Percentiles rank a stretch among this genome's conserved stretches.
phyloP scores from a whole-genome alignment of 2,329 filamentous ascomycete genomes.

The Xylariaceae sp. region DNA sequence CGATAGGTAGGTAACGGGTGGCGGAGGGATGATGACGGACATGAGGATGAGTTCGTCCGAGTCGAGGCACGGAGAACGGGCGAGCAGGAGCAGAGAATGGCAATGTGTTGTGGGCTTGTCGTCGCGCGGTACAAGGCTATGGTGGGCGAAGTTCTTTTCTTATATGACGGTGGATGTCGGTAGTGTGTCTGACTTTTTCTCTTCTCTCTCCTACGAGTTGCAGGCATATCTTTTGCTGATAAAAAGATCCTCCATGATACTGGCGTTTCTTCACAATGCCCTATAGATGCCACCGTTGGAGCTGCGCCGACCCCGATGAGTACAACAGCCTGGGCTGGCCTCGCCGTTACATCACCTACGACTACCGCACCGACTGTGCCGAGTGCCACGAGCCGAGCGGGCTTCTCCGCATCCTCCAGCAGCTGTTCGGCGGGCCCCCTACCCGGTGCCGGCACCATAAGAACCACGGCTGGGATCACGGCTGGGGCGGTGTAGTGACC shows the following conservation, averaged over 20 bases:
- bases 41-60: too few relatives aligned
- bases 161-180: too few relatives aligned
- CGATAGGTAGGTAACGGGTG: too few relatives aligned
- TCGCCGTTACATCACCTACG: conserved; percentile 6
- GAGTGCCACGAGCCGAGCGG: conserved; percentile 4
- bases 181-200: too few relatives aligned
- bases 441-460: conserved; percentile 2
- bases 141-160: neutral
- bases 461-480: conserved; percentile 1
- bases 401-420: conserved; percentile 1
- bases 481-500: conserved; percentile 8
- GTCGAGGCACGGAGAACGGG: too few relatives aligned
- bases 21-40: too few relatives aligned
- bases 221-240: neutral
- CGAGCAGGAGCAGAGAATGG: too few relatives aligned
- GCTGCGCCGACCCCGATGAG: neutral
- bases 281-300: conserved; percentile 1
- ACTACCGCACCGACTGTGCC: conserved; percentile 3
- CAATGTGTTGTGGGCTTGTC: too few relatives aligned
- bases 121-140: too few relatives aligned
- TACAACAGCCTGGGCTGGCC: conserved; percentile 1
- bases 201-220: too few relatives aligned
- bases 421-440: neutral
- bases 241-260: neutral
- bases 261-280: neutral